Percentiles rank a stretch among this genome's conserved stretches.
Conservation (phyloP, 2,329 filamentous ascomycete genomes). For the Samsoniella hepiali region DNA sequence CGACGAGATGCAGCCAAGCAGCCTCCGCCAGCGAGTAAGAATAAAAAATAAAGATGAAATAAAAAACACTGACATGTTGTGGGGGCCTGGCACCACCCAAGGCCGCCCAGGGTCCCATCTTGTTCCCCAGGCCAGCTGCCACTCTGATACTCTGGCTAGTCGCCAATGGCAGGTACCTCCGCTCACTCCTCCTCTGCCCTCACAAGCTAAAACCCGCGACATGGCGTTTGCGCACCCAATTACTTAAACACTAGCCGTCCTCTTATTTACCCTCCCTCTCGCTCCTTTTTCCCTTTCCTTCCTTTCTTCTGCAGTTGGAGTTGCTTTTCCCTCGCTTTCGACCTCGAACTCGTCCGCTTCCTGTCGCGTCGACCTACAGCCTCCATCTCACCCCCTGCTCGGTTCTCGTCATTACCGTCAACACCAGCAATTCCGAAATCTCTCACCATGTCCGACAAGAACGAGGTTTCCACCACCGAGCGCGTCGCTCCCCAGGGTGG, state of each 20-base stretch:
- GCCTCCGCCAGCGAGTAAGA: neutral
- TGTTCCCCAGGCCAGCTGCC: constrained; percentile 7
- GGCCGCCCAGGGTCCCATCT: constrained; percentile 13
- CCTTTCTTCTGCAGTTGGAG: constrained; percentile 3
- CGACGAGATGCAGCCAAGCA: neutral
- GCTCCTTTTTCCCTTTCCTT: neutral
- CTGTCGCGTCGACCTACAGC: neutral
- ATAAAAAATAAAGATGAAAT: neutral
- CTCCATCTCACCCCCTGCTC: constrained; percentile 1
- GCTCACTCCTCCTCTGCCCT: neutral
- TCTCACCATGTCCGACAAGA: constrained; percentile 39
- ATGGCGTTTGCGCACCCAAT: neutral
- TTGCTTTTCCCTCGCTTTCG: constrained; percentile 3
- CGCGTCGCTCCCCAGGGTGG: constrained; percentile 26
- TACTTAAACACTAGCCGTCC: constrained; percentile 15
- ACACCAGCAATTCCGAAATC: neutral
- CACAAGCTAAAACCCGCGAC: constrained; percentile 14
- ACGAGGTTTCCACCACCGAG: constrained; percentile 36
- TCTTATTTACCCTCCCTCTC: constrained; percentile 6
- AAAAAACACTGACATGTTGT: neutral
- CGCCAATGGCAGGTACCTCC: neutral
- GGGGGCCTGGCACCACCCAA: neutral
- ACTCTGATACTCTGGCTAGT: neutral
- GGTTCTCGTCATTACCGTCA: neutral
- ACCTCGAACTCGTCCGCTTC: neutral